phyloP scores from a whole-genome alignment of 176 grass and related monocot species.

The Bromus sterilis region DNA sequence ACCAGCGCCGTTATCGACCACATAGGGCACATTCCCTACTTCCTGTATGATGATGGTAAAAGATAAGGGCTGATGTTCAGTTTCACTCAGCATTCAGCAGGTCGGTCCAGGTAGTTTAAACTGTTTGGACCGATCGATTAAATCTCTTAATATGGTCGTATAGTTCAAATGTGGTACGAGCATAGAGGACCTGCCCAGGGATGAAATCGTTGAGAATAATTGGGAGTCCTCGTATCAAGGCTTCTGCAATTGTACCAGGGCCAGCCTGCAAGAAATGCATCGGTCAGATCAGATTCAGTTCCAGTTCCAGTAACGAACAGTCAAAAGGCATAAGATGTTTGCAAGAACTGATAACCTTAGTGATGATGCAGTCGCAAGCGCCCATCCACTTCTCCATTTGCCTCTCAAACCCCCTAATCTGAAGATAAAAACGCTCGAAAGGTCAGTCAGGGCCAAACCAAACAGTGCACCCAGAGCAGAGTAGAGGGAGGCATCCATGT shows the following conservation, averaged over 20 bases:
- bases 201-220: slow-evolving; percentile 89
- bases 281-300: not conserved
- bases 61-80: not conserved
- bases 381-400: slow-evolving; percentile 93
- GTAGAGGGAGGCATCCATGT: too few relatives aligned
- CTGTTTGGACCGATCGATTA: not conserved
- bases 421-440: not conserved
- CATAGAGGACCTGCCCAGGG: slow-evolving; percentile 69
- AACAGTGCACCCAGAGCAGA: not conserved
- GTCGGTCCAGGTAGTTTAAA: too few relatives aligned
- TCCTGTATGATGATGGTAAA: slow-evolving; percentile 46
- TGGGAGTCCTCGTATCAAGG: slow-evolving; percentile 73
- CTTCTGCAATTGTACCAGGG: slow-evolving; percentile 86
- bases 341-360: slow-evolving; percentile 39
- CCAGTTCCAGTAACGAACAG: not conserved
- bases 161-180: not conserved
- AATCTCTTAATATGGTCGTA: not conserved
- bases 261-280: slow-evolving; percentile 56
- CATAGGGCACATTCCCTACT: slow-evolving; percentile 79
- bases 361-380: slow-evolving; percentile 88
- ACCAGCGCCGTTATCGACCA: slow-evolving; percentile 72
- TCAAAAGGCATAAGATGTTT: not conserved
- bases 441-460: slow-evolving; percentile 12
- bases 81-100: too few relatives aligned
- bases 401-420: slow-evolving; percentile 79